These are phyloP conservation scores for Davidsoniella australis DNA, from an alignment of 2,329 filamentous ascomycete genomes.

Conservation along the genomic window DNA sequence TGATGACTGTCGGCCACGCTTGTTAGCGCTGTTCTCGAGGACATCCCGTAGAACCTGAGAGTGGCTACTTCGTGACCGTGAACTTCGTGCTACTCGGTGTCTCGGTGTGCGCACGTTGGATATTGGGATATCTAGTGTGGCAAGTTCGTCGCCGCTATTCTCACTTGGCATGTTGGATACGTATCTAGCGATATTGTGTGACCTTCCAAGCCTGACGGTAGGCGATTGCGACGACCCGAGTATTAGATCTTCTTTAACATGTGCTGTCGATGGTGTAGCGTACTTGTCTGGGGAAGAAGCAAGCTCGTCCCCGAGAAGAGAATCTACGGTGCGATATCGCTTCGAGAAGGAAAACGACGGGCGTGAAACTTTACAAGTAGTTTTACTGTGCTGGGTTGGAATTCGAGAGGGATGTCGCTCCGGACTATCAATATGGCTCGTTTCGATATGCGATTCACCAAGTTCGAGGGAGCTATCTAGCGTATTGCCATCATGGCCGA, in stretches of 20 bases:
- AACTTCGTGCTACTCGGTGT: not conserved
- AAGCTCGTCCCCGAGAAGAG: constrained; percentile 9
- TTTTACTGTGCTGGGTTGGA: not conserved
- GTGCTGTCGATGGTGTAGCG: not conserved
- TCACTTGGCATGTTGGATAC: not conserved
- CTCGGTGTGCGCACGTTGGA: not conserved
- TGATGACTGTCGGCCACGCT: no score
- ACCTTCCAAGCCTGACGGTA: not conserved
- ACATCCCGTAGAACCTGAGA: no score
- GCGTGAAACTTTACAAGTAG: constrained; percentile 1
- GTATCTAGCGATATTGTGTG: not conserved
- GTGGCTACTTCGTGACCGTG: no score
- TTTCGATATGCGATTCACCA: not conserved
- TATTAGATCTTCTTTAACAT: not conserved
- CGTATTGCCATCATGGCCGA: not conserved
- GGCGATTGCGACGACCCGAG: not conserved
- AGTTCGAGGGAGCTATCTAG: not conserved
- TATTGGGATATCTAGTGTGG: not conserved
- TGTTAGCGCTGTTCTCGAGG: no score
- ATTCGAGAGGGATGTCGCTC: not conserved
- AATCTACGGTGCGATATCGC: constrained; percentile 2
- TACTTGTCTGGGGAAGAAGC: constrained; percentile 8
- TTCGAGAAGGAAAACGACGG: constrained; percentile 6
- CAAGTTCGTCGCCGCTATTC: constrained; percentile 7
- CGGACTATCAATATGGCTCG: not conserved